Base-by-base conservation (phyloP, 2,329 filamentous ascomycete species). In the Penicillium italicum region DNA sequence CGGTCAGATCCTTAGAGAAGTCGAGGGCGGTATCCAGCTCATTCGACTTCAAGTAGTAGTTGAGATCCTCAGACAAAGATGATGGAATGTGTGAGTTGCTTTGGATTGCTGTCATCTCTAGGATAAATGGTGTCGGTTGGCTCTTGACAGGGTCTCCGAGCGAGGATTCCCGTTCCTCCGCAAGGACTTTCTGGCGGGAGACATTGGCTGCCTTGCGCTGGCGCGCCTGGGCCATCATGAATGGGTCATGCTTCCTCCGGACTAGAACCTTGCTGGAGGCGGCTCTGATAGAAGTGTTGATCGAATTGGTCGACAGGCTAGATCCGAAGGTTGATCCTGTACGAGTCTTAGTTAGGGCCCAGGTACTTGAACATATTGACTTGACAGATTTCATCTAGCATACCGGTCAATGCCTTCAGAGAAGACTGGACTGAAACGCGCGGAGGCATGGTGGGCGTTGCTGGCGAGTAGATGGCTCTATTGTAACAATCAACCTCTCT, bases 181-280 rank as follows among this genome's bases (percentile, higher is more conserved):
- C 74, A 53, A 97, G 82, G 60, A 85, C 85, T 59, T 84, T 80
- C 67, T 88, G 90, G 49, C 90, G 85, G 68, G 88, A 83, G 43
- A 93, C 72, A 70, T 96, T 96, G 62, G 88, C 90, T 11, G 88
- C 85, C 74, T 93, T 96, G 59, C 90, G 87, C 71, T 91, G 90
- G 67, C 88, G 84, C 31, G 90, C 86, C 74, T 95, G 90, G 3
- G 88, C 88, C 74, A 88, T 84, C 57, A 87, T 81, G 71, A 95
- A 97, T 0, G 91, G 91, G 66, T 97, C 91, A 69, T 88, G 85
- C 57, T 82, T 83, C 60, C 83, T 80, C 57, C 83, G 82, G 71
- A 85, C 85, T 75, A 83, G 83, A 62, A 89, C 83, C 62, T 84
- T 80, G 49, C 77, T 76, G 37, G 85, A 84, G 22, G 86, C 84